Conservation (phyloP, 2,329 filamentous ascomycete species). For the Colletotrichum cuscutae region DNA sequence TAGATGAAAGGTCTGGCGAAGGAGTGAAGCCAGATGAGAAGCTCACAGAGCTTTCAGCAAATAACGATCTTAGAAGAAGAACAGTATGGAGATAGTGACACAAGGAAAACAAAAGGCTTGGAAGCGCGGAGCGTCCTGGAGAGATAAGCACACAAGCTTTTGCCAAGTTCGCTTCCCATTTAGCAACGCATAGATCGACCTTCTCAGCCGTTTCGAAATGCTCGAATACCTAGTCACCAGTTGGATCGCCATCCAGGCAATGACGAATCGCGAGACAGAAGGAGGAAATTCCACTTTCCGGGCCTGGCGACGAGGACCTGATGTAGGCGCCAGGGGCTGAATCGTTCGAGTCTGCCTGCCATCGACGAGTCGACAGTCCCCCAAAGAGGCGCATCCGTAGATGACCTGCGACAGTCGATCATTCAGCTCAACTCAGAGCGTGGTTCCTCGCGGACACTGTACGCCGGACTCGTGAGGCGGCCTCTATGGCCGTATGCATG, state of each 20-base stretch:
- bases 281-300: background rate
- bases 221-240: background rate
- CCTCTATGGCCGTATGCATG: constrained; percentile 16
- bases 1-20: constrained; percentile 26
- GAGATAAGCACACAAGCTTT: constrained; percentile 34
- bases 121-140: constrained; percentile 7
- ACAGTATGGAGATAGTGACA: background rate
- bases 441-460: constrained; percentile 9
- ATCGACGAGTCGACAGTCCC: background rate
- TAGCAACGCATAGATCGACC: constrained; percentile 26
- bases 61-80: background rate
- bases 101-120: background rate
- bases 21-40: constrained; percentile 35
- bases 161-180: constrained; percentile 30
- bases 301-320: background rate
- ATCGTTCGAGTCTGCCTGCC: background rate
- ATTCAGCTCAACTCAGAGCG: constrained; percentile 10
- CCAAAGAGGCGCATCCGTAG: background rate
- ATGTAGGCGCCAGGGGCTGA: background rate
- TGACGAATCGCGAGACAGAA: constrained; percentile 9
- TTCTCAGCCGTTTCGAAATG: constrained; percentile 26
- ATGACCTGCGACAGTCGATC: constrained; percentile 32
- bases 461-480: background rate
- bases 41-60: constrained; percentile 28
- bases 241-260: constrained; percentile 4